Conservation (phyloP, 805 yeast genomes). For the Lachancea mirantina region DNA sequence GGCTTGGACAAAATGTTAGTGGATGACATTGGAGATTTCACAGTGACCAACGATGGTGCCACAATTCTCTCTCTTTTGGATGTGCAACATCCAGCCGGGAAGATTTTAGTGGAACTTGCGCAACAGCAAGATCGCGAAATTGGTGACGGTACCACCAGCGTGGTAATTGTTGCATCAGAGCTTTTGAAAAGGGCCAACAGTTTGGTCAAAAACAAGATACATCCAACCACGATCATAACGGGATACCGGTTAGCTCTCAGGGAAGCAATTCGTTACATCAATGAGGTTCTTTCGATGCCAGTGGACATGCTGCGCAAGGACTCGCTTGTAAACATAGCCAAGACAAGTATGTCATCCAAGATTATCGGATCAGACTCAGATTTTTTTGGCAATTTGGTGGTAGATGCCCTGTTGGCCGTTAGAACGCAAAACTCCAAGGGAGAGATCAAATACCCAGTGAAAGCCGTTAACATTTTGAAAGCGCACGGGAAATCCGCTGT, state of each 20-base stretch:
- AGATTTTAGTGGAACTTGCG: conserved; percentile 91
- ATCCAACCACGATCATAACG: conserved; percentile 95
- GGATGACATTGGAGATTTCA: conserved; percentile 98
- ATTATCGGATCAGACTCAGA: conserved; percentile 92
- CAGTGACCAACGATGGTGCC: conserved; percentile 98
- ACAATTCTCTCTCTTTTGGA: conserved; percentile 85
- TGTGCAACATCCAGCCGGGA: conserved; percentile 98
- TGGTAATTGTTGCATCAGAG: conserved; percentile 93
- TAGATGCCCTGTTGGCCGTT: conserved; percentile 92
- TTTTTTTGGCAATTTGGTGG: conserved; percentile 84
- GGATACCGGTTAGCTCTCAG: conserved; percentile 91
- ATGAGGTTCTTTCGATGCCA: conserved; percentile 73
- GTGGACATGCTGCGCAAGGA: conserved; percentile 79
- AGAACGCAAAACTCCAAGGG: conserved; percentile 85
- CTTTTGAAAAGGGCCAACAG: conserved; percentile 88
- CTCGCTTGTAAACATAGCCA: conserved; percentile 82
- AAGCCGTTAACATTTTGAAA: conserved; percentile 91
- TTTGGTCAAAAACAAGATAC: conserved; percentile 85
- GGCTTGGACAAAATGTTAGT: conserved; percentile 98
- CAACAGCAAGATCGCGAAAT: conserved; percentile 99
- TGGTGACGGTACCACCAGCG: conserved; percentile 97
- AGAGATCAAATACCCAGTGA: conserved; percentile 87
- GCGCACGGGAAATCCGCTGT: conserved; percentile 92
- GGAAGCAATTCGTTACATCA: conserved; percentile 83
- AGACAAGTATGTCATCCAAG: conserved; percentile 94